Base-by-base conservation (phyloP, 345 rosid species). In the Litchi chinensis region DNA sequence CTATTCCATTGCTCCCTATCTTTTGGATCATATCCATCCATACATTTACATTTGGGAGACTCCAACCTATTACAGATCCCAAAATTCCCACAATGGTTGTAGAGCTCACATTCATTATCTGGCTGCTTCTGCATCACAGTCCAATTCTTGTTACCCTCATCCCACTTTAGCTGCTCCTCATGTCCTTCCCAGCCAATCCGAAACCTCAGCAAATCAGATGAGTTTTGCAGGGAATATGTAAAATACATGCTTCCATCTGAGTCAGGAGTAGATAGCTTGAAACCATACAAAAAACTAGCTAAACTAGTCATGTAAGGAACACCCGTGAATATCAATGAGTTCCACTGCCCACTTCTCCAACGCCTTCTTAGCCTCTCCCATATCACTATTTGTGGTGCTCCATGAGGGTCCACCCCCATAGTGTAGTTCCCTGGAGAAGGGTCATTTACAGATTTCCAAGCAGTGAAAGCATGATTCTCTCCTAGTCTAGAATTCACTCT, bases 281-380 rank as follows among this genome's bases (percentile, higher is more conserved):
- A 93, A 8, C 98, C 95, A 13, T 87, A 90, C 12, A 50, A 76
- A 76, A 72, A 71, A 71, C 82, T 88, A 0, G 89, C 84, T 2
- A 70, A 3, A 43, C 18, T 5, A 28, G 79, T 44, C 95, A 89
- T 91, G 41, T 68, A 63, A 0, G 90, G 95, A 8, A 93, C 79
- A 21, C 98, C 95, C 0, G 90, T 88, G 52, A 95, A 95, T 1
- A 88, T 44, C 11, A 79, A 70, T 0, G 85, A 88, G 41, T 90
- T 86, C 98, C 98, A 95, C 8, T 88, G 91, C 3, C 98, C 97
- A 28, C 97, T 91, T 84, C 96, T 82, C 98, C 98, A 95, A 63
- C 81, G 57, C 63, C 95, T 86, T 16, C 41, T 84, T 32, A 68
- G 66, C 0, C 70, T 37, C 13, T 90, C 88, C 97, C 95, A 93